Percentiles rank a stretch among this genome's conserved stretches.
phyloP scores from a whole-genome alignment of 2,329 filamentous ascomycete genomes.

The Colletotrichum sojae region DNA sequence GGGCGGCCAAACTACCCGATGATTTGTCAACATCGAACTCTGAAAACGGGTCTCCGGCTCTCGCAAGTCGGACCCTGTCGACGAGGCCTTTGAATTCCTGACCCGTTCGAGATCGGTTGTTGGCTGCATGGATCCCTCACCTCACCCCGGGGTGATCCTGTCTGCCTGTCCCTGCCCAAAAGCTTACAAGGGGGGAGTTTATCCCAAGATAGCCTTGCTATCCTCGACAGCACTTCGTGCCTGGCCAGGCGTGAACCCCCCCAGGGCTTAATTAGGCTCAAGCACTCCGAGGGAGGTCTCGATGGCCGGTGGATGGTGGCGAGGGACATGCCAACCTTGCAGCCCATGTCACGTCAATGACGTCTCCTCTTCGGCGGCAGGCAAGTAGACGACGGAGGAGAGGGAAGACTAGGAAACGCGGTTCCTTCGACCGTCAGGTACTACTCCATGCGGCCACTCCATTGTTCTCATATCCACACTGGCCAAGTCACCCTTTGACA shows the following conservation, averaged over 20 bases:
- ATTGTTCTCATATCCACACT: neutral
- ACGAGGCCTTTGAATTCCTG: conserved; percentile 5
- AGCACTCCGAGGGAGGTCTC: conserved; percentile 18
- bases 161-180: conserved; percentile 18
- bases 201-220: neutral
- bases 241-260: conserved; percentile 4
- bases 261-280: conserved; percentile 14
- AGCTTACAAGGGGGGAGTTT: neutral
- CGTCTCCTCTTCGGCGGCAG: conserved; percentile 19
- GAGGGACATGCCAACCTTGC: conserved; percentile 26
- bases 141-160: conserved; percentile 12
- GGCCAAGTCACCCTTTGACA: neutral
- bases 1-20: conserved; percentile 2
- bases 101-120: conserved; percentile 45
- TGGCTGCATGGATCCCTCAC: conserved; percentile 47
- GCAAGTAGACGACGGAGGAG: neutral
- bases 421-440: neutral
- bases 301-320: conserved; percentile 8
- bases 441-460: neutral
- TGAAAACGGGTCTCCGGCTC: conserved; percentile 31
- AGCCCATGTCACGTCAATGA: conserved; percentile 24
- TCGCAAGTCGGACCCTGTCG: conserved; percentile 14
- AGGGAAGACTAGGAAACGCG: neutral
- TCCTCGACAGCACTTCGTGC: neutral
- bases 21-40: conserved; percentile 30